These are phyloP conservation scores for Fusarium lateritium DNA, from an alignment of 2,329 filamentous ascomycete genomes.

Conservation along the genomic window DNA sequence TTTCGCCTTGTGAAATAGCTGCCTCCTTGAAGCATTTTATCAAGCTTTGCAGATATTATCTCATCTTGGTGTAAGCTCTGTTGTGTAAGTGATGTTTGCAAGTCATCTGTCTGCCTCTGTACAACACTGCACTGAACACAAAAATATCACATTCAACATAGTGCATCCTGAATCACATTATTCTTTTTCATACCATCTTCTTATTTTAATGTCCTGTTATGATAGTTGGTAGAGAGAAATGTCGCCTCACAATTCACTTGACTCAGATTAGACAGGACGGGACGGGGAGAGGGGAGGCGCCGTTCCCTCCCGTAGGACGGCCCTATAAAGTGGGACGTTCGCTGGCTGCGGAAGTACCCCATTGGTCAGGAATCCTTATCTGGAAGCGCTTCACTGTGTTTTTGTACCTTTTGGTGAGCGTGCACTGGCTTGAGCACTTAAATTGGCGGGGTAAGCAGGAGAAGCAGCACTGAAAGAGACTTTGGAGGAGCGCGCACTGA, in stretches of 20 bases:
- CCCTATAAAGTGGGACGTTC: slow-evolving; percentile 4
- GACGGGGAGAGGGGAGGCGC: slow-evolving; percentile 32
- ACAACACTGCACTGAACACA: too few species aligned
- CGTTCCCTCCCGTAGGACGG: slow-evolving; percentile 31
- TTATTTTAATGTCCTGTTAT: background rate
- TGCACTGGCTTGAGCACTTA: slow-evolving; percentile 46
- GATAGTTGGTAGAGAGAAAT: too few species aligned
- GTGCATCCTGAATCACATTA: background rate
- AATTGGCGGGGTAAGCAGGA: slow-evolving; percentile 42
- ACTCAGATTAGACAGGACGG: slow-evolving; percentile 24
- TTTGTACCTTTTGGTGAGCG: slow-evolving; percentile 45
- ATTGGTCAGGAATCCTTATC: slow-evolving; percentile 37
- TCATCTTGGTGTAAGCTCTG: slow-evolving; percentile 6
- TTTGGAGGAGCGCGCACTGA: slow-evolving; percentile 37
- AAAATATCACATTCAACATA: too few species aligned
- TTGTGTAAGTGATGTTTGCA: slow-evolving; percentile 2
- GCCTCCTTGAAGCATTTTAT: slow-evolving; percentile 3
- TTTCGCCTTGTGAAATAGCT: slow-evolving; percentile 11
- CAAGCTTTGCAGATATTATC: slow-evolving; percentile 1
- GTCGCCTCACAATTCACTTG: background rate
- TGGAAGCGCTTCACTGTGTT: slow-evolving; percentile 25
- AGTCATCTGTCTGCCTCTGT: background rate
- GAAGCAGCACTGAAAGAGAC: slow-evolving; percentile 45
- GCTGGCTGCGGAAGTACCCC: slow-evolving; percentile 32
- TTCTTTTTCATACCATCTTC: background rate